Base-by-base conservation (phyloP, 177 flowering plant species). In the Vitis hybrid region DNA sequence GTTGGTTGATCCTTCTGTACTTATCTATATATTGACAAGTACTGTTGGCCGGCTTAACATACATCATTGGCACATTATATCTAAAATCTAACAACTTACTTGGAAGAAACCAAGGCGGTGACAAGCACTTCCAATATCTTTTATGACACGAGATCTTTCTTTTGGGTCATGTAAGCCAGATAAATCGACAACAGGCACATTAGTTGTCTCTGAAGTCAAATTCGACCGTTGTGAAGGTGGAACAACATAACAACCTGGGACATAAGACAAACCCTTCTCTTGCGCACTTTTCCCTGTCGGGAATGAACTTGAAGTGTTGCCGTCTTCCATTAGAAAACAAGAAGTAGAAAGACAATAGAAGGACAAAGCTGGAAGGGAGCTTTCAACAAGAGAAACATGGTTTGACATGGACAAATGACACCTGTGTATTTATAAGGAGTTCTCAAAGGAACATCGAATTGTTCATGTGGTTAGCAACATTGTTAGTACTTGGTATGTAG, bases 101-200 rank as follows among this genome's bases (percentile, higher is more conserved):
- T 88, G 90, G 60, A 86, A 88, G 72, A 84, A 86, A 4, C 88
- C 90, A 8, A 67, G 0, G 6, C 52, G 67, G 13, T 51, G 68
- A 67, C 85, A 83, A 24, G 87, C 88, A 27, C 70, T 72, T 12
- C 85, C 61, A 15, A 86, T 76, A 0, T 79, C 80, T 6, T 79
- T 17, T 3, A 83, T 68, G 15, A 82, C 75, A 2, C 19, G 10
- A 46, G 77, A 52, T 35, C 88, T 72, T 19, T 70, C 68, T 0
- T 4, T 40, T 3, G 74, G 75, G 19, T 65, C 76, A 9, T 9
- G 6, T 18, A 83, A 27, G 1, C 72, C 56, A 21, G 63, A 68
- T 48, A 86, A 15, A 66, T 88, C 85, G 32, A 88, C 73, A 1
- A 70, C 18, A 2, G 88, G 87, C 4, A 81, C 65, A 56, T 52